Conservation (phyloP, 805 yeast genomes). For the Kodamaea kaohsiungensis region DNA sequence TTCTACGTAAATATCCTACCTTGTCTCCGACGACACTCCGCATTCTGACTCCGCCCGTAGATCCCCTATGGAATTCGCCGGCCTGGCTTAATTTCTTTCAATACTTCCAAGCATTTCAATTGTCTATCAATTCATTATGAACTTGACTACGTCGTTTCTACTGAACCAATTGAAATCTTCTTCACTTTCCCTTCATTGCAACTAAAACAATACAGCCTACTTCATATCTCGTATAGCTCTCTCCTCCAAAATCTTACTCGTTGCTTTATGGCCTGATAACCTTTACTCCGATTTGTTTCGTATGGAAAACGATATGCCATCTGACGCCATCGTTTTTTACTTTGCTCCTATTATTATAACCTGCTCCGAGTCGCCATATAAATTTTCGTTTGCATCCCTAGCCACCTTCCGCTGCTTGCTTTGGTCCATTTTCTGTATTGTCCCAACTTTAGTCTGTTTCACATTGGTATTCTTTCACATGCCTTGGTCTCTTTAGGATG, state of each 20-base stretch:
- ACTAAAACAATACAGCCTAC: too few species aligned
- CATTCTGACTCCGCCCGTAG: background rate
- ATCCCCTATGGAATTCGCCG: background rate
- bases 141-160: too few species aligned
- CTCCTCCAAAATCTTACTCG: background rate
- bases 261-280: background rate
- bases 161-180: too few species aligned
- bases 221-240: too few species aligned
- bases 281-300: background rate
- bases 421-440: background rate
- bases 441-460: conserved; percentile 1
- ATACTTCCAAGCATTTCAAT: background rate
- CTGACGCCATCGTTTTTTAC: background rate
- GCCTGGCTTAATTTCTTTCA: background rate
- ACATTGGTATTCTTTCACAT: background rate
- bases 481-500: background rate
- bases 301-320: background rate
- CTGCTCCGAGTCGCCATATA: background rate
- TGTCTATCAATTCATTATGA: too few species aligned
- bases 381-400: background rate
- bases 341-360: background rate
- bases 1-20: background rate
- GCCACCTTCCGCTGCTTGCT: background rate
- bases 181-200: background rate
- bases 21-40: background rate